These are phyloP conservation scores for Sherardia arvensis DNA, from an alignment of 257 asterid genomes.

Conservation along the genomic window DNA sequence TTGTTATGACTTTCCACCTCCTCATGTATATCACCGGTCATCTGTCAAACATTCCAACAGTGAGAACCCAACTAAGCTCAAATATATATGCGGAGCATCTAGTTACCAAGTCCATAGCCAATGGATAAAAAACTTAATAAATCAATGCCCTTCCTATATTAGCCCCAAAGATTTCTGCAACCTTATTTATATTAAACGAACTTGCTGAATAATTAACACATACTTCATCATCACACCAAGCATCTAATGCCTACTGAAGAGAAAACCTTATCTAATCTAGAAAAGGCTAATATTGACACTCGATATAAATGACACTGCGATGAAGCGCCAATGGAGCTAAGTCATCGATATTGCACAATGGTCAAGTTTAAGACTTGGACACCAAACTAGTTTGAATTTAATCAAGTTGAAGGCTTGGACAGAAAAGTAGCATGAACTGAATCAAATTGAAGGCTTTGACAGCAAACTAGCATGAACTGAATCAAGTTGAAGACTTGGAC, in stretches of 20 bases:
- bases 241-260: neutral
- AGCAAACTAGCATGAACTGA: neutral
- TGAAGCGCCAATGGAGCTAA: neutral
- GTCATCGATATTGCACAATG: neutral
- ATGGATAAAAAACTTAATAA: neutral
- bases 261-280: neutral
- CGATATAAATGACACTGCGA: neutral
- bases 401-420: no score
- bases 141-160: neutral
- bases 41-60: conserved; percentile 32
- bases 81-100: neutral
- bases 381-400: neutral
- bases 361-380: neutral
- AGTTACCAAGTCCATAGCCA: neutral
- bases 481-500: neutral
- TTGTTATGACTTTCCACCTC: conserved; percentile 91
- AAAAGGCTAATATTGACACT: neutral
- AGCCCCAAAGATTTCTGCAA: neutral
- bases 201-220: neutral
- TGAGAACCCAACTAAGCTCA: neutral
- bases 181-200: neutral
- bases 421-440: no score
- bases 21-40: conserved; percentile 91
- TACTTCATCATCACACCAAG: neutral
- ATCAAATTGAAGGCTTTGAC: neutral